Evolutionary conservation across 768 basidiomycete genomes (phyloP), one percentile per base, ranked within the genome.

Genomic region (Mrakia blollopis): DNA sequence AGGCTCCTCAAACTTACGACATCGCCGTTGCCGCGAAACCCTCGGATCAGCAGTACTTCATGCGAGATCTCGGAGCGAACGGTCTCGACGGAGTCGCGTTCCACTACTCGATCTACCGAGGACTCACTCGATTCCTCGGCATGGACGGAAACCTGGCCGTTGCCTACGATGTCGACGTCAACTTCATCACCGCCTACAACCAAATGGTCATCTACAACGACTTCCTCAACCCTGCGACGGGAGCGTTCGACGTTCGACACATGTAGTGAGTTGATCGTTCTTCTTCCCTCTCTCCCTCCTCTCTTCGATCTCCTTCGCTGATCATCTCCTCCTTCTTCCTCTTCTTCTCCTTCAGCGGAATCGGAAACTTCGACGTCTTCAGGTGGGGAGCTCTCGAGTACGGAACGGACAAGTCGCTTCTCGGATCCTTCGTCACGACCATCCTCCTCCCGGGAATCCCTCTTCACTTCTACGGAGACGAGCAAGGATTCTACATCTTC

Each of bases 81-180:
- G 91, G 84, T 32, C 86, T 97, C 70, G 94, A 97, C 80, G 86
- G 86, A 50, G 89, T 89, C 67, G 94, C 94, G 0, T 96, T 96
- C 86, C 94, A 97, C 83, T 97, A 96, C 83, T 96, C 94, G 65
- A 90, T 91, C 74, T 96, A 97, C 82, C 94, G 94, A 77, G 85
- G 91, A 3, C 85, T 96, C 72, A 85, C 90, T 41, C 91, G 94
- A 70, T 93, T 94, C 86, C 87, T 96, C 67, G 94, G 94, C 73
- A 95, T 96, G 93, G 94, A 97, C 81, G 94, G 94, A 80, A 96
- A 97, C 82, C 86, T 97, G 47, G 88, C 91, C 78, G 94, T 93
- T 73, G 94, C 92, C 14, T 95, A 91, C 83, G 94, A 97, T 81
- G 84, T 93, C 41, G 87, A 89, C 80, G 83, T 86, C 82, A 92